A percentile compares a stretch with the other conserved stretches of the same genome.
phyloP scores from a whole-genome alignment of 208 protist species.

The Spironucleus salmonicida region DNA sequence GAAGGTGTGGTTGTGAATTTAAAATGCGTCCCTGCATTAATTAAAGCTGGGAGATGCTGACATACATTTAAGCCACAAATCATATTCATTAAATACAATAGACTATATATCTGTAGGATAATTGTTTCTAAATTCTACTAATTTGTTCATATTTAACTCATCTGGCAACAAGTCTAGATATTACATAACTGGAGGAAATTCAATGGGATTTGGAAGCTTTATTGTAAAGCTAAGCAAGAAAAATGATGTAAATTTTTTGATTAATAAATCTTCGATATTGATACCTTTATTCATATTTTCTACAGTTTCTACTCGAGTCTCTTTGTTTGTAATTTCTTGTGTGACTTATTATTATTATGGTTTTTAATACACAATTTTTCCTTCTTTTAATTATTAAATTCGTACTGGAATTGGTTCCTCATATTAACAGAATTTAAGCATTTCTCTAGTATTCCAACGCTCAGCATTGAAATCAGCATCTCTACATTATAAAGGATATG shows the following conservation, averaged over 20 bases:
- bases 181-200: not conserved
- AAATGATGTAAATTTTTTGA: not conserved
- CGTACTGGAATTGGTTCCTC: not conserved
- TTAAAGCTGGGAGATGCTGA: not conserved
- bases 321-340: not conserved
- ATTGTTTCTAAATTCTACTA: not conserved
- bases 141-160: not conserved
- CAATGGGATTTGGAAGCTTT: not conserved
- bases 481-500: not conserved
- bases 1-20: not conserved
- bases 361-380: not conserved
- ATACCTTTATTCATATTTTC: no score
- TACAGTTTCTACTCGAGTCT: no score
- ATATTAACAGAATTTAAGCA: not conserved
- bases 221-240: not conserved
- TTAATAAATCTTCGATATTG: not conserved
- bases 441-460: not conserved
- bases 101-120: no score
- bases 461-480: not conserved
- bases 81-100: not conserved
- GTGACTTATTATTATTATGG: not conserved
- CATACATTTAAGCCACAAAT: no score
- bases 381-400: not conserved
- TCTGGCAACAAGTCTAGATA: not conserved
- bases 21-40: not conserved